phyloP scores from a whole-genome alignment of 805 yeast species.

The Komagataella pseudopastoris region DNA sequence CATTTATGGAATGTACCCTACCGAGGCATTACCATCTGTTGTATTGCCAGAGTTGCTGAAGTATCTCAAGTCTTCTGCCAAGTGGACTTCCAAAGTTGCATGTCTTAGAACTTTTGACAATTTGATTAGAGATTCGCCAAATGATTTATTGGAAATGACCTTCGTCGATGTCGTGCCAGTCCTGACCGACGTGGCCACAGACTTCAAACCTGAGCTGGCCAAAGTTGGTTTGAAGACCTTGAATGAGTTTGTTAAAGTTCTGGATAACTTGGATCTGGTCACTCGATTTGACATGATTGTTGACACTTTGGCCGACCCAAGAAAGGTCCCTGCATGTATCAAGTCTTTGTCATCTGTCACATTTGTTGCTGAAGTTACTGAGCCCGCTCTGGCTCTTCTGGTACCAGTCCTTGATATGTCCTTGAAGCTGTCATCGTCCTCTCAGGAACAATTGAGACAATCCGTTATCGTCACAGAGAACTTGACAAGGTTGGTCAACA shows the following conservation, averaged over 20 bases:
- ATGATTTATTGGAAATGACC: slow-evolving; percentile 71
- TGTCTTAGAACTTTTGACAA: slow-evolving; percentile 59
- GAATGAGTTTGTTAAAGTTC: slow-evolving; percentile 57
- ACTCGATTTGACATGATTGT: slow-evolving; percentile 78
- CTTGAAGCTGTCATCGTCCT: slow-evolving; percentile 70
- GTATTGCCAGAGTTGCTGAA: slow-evolving; percentile 46
- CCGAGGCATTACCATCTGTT: slow-evolving; percentile 65
- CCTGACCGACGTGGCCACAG: slow-evolving; percentile 81
- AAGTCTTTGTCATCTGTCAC: slow-evolving; percentile 86
- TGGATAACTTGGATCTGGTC: slow-evolving; percentile 86
- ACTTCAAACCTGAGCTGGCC: slow-evolving; percentile 92
- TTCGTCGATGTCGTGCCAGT: slow-evolving; percentile 74
- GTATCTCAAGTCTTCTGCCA: slow-evolving; percentile 25
- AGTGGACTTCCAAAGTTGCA: slow-evolving; percentile 2
- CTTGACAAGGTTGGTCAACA: slow-evolving; percentile 87
- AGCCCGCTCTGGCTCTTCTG: slow-evolving; percentile 79
- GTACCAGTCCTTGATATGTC: slow-evolving; percentile 92
- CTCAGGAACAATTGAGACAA: slow-evolving; percentile 94
- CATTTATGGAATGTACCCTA: slow-evolving; percentile 55
- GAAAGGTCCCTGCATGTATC: slow-evolving; percentile 78
- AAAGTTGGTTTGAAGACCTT: slow-evolving; percentile 67
- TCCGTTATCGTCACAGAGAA: slow-evolving; percentile 94
- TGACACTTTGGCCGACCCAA: slow-evolving; percentile 83
- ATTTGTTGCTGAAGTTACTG: slow-evolving; percentile 96
- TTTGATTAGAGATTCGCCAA: slow-evolving; percentile 66